Conservation (phyloP, 176 grass and related monocot species). For the Themeda triandra region DNA sequence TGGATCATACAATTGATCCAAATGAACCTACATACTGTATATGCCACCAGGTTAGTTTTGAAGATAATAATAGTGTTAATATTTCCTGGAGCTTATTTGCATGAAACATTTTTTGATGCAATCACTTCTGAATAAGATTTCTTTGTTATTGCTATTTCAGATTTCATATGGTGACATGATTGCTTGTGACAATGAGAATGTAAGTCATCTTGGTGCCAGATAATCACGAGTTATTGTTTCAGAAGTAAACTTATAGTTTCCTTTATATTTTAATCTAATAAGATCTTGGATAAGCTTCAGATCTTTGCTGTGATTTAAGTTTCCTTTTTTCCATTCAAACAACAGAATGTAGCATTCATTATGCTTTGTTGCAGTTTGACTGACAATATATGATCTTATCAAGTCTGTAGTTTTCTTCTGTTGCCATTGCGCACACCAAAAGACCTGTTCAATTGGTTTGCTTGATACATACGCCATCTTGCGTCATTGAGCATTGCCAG, state of each 20-base stretch:
- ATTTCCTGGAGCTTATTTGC: constrained; percentile 3
- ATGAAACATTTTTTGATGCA: background rate
- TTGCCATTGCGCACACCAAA: background rate
- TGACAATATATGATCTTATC: background rate
- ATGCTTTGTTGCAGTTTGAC: background rate
- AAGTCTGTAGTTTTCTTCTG: constrained; percentile 9
- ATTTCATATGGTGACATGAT: constrained; percentile 99
- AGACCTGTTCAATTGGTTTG: background rate
- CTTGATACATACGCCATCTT: background rate
- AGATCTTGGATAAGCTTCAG: constrained; percentile 12
- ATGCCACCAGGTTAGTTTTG: constrained; percentile 84
- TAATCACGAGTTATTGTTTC: background rate
- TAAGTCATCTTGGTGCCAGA: constrained; percentile 52
- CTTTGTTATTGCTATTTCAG: constrained; percentile 40
- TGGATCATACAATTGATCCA: constrained; percentile 83
- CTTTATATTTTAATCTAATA: background rate
- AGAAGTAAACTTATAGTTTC: constrained; percentile 13
- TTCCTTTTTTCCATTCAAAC: background rate
- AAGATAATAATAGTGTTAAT: constrained; percentile 5
- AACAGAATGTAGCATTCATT: background rate
- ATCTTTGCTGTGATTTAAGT: background rate
- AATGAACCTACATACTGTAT: constrained; percentile 98
- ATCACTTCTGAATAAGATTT: constrained; percentile 13
- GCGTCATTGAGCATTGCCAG: background rate
- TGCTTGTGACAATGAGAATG: constrained; percentile 96